These are phyloP conservation scores for Kodamaea leandrae DNA, from an alignment of 805 yeast species.

Conservation along the genomic window DNA sequence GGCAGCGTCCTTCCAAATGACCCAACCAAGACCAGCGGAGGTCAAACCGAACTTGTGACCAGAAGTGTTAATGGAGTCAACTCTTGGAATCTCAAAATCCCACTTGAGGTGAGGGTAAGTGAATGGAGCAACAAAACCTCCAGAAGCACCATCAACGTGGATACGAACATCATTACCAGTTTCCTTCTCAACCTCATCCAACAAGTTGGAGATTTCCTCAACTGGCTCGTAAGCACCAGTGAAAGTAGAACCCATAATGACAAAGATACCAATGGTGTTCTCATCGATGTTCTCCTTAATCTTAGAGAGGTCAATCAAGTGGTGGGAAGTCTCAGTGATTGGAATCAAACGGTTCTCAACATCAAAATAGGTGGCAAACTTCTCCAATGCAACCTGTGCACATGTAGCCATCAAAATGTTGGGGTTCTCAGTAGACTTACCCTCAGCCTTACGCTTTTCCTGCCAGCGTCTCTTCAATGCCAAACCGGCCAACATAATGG, in stretches of 20 bases:
- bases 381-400: slow-evolving; percentile 92
- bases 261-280: slow-evolving; percentile 89
- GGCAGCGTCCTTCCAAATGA: slow-evolving; percentile 68
- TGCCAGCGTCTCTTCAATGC: slow-evolving; percentile 94
- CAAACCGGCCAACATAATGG: slow-evolving; percentile 88
- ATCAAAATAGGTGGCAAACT: slow-evolving; percentile 91
- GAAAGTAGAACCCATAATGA: slow-evolving; percentile 86
- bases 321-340: slow-evolving; percentile 57
- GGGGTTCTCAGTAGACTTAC: slow-evolving; percentile 62
- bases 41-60: slow-evolving; percentile 93
- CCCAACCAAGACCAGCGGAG: slow-evolving; percentile 92
- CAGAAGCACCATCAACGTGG: slow-evolving; percentile 93
- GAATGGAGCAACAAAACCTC: slow-evolving; percentile 87
- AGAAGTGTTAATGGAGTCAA: slow-evolving; percentile 80
- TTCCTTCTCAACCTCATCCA: slow-evolving; percentile 66
- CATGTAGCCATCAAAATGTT: slow-evolving; percentile 90
- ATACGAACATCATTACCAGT: slow-evolving; percentile 71
- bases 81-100: slow-evolving; percentile 81
- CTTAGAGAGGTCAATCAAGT: slow-evolving; percentile 58
- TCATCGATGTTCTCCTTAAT: slow-evolving; percentile 73
- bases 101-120: slow-evolving; percentile 71
- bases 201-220: slow-evolving; percentile 52
- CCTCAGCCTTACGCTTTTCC: slow-evolving; percentile 54
- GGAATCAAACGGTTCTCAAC: slow-evolving; percentile 80
- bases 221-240: slow-evolving; percentile 92